phyloP scores from a whole-genome alignment of 1,284 basidiomycete genomes.

The Microstroma glucosiphilum region DNA sequence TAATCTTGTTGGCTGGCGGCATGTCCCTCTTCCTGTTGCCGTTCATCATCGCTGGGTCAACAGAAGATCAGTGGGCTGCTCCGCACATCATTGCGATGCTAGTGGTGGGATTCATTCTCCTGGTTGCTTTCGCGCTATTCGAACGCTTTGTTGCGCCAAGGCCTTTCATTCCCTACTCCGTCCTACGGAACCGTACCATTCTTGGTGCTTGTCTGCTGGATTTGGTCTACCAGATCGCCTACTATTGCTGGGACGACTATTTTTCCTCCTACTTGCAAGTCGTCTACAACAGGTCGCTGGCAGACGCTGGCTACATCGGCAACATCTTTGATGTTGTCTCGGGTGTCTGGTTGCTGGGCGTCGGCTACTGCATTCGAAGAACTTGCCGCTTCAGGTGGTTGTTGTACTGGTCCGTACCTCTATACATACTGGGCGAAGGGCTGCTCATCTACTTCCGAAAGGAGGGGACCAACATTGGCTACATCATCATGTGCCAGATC shows the following conservation, averaged over 20 bases:
- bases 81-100: conserved; percentile 47
- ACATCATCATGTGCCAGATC: conserved; percentile 6
- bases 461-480: not conserved
- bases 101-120: conserved; percentile 36
- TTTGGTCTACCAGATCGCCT: not conserved
- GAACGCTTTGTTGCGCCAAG: conserved; percentile 31
- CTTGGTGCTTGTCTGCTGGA: not conserved
- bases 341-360: not conserved
- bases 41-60: conserved; percentile 30
- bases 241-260: conserved; percentile 2
- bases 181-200: conserved; percentile 29
- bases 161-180: conserved; percentile 39
- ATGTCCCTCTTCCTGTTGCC: conserved; percentile 43
- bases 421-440: conserved; percentile 1
- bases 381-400: not conserved
- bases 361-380: not conserved
- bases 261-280: conserved; percentile 1
- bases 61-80: conserved; percentile 29
- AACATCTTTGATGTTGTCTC: not conserved
- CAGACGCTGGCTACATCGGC: conserved; percentile 2
- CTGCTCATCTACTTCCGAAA: conserved; percentile 7
- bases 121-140: conserved; percentile 32
- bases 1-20: conserved; percentile 42
- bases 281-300: not conserved
- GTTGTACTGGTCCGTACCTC: not conserved